Base-by-base conservation (phyloP, 352 stramenopile species). In the Elongisporangium prolatum region DNA sequence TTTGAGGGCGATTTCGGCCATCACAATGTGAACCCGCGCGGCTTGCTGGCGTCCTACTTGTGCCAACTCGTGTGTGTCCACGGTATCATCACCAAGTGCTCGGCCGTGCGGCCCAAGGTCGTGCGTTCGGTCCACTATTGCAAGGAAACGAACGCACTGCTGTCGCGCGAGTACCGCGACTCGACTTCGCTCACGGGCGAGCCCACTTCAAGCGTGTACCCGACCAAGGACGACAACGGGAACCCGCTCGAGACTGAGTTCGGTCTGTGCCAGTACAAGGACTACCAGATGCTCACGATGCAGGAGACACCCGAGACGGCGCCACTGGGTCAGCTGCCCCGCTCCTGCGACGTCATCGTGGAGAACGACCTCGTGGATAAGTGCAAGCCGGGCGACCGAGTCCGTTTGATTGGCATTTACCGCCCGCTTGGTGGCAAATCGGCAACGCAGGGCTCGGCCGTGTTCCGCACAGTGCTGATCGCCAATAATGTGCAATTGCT, bases 281-380 rank as follows among this genome's bases (percentile, higher is more conserved):
- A 99, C 69, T 97, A 99, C 71, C 98, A 99, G 82, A 78, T 92
- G 59, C 68, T 96, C 52, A 93, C 74, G 61, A 94, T 96, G 73
- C 84, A 95, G 68, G 86, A 94, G 56, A 89, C 80, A 0, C 80
- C 83, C 11, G 98, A 99, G 80, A 91, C 91, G 6, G 97, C 97
- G 6, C 97, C 97, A 10, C 98, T 88, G 68, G 98, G 86, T 54
- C 97, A 99, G 71, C 74, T 99, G 11, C 98, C 98, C 10, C 84
- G 98, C 6, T 98, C 90, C 0, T 97, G 99, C 14, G 97, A 99
- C 54, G 83, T 99, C 34, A 93, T 99, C 57, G 74, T 99, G 2
- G 96, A 99, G 69, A 90, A 99, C 65, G 98, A 99, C 63, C 81
- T 99, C 16, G 98, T 99, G 0, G 97, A 99, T 78, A 91, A 89